phyloP scores from a whole-genome alignment of 2,329 filamentous ascomycete species.

The Aspergillus aculeatus region DNA sequence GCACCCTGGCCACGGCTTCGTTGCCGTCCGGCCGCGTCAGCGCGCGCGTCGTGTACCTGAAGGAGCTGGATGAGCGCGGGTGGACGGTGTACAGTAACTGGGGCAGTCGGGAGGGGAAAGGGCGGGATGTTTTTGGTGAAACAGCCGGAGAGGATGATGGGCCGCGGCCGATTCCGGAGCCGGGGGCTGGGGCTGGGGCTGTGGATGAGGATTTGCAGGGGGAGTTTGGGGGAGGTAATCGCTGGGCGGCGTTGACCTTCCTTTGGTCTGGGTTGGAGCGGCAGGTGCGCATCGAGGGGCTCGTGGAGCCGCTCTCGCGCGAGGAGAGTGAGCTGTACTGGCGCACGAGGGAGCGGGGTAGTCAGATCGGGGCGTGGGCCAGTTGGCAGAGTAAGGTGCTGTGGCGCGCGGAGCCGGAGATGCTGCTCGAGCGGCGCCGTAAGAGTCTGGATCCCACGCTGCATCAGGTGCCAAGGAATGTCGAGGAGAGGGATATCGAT shows the following conservation, averaged over 20 bases:
- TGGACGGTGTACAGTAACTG: constrained; percentile 96
- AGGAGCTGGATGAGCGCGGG: constrained; percentile 79
- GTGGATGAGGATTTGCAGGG: constrained; percentile 15
- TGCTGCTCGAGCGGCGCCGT: constrained; percentile 24
- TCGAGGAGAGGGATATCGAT: constrained; percentile 46
- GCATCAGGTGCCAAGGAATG: constrained; percentile 26
- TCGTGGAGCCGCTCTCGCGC: constrained; percentile 61
- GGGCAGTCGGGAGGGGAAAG: constrained; percentile 61
- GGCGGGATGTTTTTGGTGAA: constrained; percentile 40
- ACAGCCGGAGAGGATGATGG: constrained; percentile 4
- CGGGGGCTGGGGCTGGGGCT: constrained; percentile 43
- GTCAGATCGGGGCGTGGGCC: constrained; percentile 87
- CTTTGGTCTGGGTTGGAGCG: constrained; percentile 85
- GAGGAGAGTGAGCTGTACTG: constrained; percentile 72
- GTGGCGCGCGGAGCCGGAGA: constrained; percentile 36
- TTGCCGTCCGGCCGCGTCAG: constrained; percentile 82
- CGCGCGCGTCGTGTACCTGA: constrained; percentile 86
- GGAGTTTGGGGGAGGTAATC: constrained; percentile 53
- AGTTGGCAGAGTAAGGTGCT: constrained; percentile 83
- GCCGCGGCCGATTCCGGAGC: constrained; percentile 63
- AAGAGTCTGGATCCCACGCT: constrained; percentile 23
- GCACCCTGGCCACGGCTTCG: constrained; percentile 78
- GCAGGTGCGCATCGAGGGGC: constrained; percentile 87
- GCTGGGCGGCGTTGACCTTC: constrained; percentile 79
- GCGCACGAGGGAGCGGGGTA: constrained; percentile 70